These are phyloP conservation scores for Sclerotinia sclerotiorum DNA, from an alignment of 2,329 filamentous ascomycete species.

Conservation along the genomic window DNA sequence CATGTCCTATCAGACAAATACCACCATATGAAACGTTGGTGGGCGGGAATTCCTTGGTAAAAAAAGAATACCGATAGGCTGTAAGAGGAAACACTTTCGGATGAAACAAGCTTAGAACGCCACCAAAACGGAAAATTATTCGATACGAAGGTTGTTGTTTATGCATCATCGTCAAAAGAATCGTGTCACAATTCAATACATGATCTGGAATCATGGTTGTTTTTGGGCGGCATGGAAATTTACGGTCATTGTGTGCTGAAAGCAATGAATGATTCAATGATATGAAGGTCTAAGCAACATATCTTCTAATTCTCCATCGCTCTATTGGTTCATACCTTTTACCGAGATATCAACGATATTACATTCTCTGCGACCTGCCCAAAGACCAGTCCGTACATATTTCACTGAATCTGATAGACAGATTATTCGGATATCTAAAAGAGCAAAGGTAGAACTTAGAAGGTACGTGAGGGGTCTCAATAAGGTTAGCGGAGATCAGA, in stretches of 20 bases:
- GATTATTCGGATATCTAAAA: background rate
- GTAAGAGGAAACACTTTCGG: background rate
- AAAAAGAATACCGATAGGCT: slow-evolving; percentile 1
- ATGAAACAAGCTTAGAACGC: slow-evolving; percentile 19
- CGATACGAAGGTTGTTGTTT: background rate
- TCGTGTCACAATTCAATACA: background rate
- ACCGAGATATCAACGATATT: background rate
- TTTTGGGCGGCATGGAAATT: background rate
- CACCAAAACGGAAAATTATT: background rate
- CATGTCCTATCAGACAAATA: background rate
- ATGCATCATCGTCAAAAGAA: background rate
- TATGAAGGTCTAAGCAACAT: background rate
- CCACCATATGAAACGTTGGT: slow-evolving; percentile 16
- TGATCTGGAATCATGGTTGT: background rate
- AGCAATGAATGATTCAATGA: background rate
- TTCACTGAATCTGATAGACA: background rate
- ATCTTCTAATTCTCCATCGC: background rate
- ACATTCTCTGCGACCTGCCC: background rate
- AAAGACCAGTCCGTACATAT: background rate
- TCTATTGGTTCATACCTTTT: background rate
- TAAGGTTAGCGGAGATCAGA: background rate
- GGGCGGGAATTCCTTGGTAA: slow-evolving; percentile 4
- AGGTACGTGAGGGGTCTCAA: background rate
- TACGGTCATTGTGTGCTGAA: background rate
- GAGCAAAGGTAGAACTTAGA: background rate